A percentile compares a stretch with the other conserved stretches of the same genome.
Evolutionary conservation across 768 basidiomycete species (phyloP).

Genomic region (Tricholoma sp.): DNA sequence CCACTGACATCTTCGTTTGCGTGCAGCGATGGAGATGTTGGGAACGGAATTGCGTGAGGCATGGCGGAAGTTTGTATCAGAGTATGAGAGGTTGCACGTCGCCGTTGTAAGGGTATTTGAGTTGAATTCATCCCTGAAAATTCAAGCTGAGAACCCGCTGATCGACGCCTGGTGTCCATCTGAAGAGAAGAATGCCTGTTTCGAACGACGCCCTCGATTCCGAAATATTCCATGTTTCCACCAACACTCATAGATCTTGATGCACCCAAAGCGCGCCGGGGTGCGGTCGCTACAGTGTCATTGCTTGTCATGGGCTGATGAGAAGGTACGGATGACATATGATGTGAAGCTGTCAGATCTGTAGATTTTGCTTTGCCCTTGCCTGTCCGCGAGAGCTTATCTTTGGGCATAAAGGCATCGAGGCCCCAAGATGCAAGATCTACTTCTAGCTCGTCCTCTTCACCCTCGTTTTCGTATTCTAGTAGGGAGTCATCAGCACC

Average conservation of each 20-base stretch:
- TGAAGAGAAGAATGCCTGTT: conserved; percentile 26
- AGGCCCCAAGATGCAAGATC: conserved; percentile 84
- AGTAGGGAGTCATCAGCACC: conserved; percentile 56
- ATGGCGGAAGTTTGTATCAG: conserved; percentile 36
- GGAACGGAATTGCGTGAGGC: conserved; percentile 56
- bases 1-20: conserved; percentile 5
- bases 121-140: conserved; percentile 40
- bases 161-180: conserved; percentile 43
- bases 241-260: conserved; percentile 62
- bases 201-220: conserved; percentile 15
- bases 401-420: conserved; percentile 69
- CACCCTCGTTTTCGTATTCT: conserved; percentile 46
- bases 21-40: conserved; percentile 44
- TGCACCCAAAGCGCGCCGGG: conserved; percentile 35
- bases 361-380: conserved; percentile 36
- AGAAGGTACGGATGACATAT: conserved; percentile 35
- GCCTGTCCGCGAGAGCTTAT: conserved; percentile 44
- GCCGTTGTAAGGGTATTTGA: conserved; percentile 36
- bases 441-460: conserved; percentile 59
- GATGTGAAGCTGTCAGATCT: conserved; percentile 34
- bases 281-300: conserved; percentile 26
- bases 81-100: conserved; percentile 46
- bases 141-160: conserved; percentile 56
- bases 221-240: conserved; percentile 50
- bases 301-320: conserved; percentile 38